These are phyloP conservation scores for Paraglomus brasilianum DNA, from an alignment of 192 early-diverging fungal species.

Conservation along the genomic window DNA sequence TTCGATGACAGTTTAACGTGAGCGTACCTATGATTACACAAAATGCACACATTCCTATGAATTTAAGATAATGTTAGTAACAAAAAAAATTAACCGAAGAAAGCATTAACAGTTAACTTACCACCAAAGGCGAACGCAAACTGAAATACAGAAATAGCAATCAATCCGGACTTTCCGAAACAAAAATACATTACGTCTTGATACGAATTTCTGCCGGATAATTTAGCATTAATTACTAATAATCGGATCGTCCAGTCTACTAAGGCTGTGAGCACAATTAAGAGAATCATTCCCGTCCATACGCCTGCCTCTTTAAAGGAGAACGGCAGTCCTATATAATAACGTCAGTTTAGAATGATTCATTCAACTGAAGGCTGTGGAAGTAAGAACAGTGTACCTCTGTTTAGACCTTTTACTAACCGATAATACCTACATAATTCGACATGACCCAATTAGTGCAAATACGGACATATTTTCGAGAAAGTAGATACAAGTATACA, in stretches of 20 bases:
- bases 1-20: neutral
- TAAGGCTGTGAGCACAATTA: slow-evolving; percentile 50
- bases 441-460: neutral
- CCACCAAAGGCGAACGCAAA: slow-evolving; percentile 94
- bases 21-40: slow-evolving; percentile 29
- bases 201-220: slow-evolving; percentile 77
- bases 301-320: slow-evolving; percentile 81
- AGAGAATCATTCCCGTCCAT: slow-evolving; percentile 48
- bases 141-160: slow-evolving; percentile 84
- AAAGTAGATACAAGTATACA: slow-evolving; percentile 3
- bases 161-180: slow-evolving; percentile 75
- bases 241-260: slow-evolving; percentile 80
- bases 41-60: slow-evolving; percentile 23
- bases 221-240: slow-evolving; percentile 70
- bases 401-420: slow-evolving; percentile 11
- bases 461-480: neutral
- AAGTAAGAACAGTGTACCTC: neutral
- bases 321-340: slow-evolving; percentile 73
- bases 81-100: neutral
- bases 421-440: slow-evolving; percentile 30
- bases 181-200: slow-evolving; percentile 81
- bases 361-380: neutral
- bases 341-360: neutral
- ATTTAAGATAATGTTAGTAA: neutral
- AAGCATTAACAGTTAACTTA: slow-evolving; percentile 47